These are phyloP conservation scores for Nyctanthes arbortristis DNA, from an alignment of 257 asterid genomes.

Conservation along the genomic window DNA sequence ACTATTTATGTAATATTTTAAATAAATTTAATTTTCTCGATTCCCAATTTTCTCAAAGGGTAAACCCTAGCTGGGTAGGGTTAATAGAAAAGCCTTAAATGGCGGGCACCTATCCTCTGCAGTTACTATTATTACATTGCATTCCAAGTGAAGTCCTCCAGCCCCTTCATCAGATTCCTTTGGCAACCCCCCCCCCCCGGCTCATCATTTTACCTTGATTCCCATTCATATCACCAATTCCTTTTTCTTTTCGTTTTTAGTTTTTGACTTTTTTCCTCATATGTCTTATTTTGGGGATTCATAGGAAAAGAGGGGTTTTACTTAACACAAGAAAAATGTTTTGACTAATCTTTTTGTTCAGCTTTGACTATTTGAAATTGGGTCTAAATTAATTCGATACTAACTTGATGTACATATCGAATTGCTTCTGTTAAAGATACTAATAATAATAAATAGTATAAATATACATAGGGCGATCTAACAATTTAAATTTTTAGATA, in stretches of 20 bases:
- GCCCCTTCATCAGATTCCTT: slow-evolving; percentile 14
- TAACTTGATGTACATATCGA: too few species aligned
- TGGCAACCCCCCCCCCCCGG: background rate
- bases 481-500: too few species aligned
- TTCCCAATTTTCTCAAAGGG: slow-evolving; percentile 32
- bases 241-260: background rate
- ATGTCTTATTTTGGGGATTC: too few species aligned
- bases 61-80: slow-evolving; percentile 21
- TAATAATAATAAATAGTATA: too few species aligned
- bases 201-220: background rate
- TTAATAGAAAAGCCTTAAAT: slow-evolving; percentile 66
- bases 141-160: slow-evolving; percentile 28
- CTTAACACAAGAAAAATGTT: too few species aligned
- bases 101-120: slow-evolving; percentile 81
- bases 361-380: too few species aligned
- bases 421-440: too few species aligned
- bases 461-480: too few species aligned
- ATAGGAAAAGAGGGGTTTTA: too few species aligned
- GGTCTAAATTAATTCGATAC: too few species aligned
- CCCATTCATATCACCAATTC: background rate
- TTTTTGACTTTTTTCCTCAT: too few species aligned
- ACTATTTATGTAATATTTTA: background rate
- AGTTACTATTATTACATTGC: slow-evolving; percentile 33
- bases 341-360: too few species aligned
- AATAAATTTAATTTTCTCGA: slow-evolving; percentile 27